These are phyloP conservation scores for Kluyveromyces aestuarii DNA, from an alignment of 805 yeast species.

Conservation along the genomic window DNA sequence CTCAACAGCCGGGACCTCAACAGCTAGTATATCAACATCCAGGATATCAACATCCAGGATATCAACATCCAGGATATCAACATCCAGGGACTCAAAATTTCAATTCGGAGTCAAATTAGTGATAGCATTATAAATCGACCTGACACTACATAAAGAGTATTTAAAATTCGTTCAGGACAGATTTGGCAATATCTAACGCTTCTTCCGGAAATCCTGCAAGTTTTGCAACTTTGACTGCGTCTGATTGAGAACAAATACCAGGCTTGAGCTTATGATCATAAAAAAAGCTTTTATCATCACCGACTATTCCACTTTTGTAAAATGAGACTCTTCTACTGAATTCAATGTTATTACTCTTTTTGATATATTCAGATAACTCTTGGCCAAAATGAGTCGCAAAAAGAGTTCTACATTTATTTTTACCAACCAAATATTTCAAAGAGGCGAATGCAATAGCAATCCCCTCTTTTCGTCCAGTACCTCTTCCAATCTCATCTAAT, in stretches of 20 bases:
- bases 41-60: conserved; percentile 12
- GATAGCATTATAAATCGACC: not conserved
- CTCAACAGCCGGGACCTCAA: conserved; percentile 14
- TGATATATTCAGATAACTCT: conserved; percentile 38
- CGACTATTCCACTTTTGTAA: conserved; percentile 19
- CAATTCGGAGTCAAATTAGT: not conserved
- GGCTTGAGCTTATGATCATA: conserved; percentile 47
- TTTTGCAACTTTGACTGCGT: conserved; percentile 68
- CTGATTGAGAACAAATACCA: conserved; percentile 69
- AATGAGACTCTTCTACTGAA: conserved; percentile 11
- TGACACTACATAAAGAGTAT: not conserved
- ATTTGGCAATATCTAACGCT: conserved; percentile 46
- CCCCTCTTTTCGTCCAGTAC: conserved; percentile 81
- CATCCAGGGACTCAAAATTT: not conserved
- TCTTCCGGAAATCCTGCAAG: conserved; percentile 67
- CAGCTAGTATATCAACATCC: conserved; percentile 21
- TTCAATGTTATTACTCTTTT: conserved; percentile 18
- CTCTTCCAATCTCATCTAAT: conserved; percentile 84
- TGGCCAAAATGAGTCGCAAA: conserved; percentile 84
- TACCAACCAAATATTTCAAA: conserved; percentile 42
- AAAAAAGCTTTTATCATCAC: conserved; percentile 17
- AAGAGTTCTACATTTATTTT: conserved; percentile 59
- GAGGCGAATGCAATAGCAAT: conserved; percentile 78
- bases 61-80: not conserved
- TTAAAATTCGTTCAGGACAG: conserved; percentile 2